Conservation (phyloP, 2,329 filamentous ascomycete genomes). For the Exophiala dermatitidis region DNA sequence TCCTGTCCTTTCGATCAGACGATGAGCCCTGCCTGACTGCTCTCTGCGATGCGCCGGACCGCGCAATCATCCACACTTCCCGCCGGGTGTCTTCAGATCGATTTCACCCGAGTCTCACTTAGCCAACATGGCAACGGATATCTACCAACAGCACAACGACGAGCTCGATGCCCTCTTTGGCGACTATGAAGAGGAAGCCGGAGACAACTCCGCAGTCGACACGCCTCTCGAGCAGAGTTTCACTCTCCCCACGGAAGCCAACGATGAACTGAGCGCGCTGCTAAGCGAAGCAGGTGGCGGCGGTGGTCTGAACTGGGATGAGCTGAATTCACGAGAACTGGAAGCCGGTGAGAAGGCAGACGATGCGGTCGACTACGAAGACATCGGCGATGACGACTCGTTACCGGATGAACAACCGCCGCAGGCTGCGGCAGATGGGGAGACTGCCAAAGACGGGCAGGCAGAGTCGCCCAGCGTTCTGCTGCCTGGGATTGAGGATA, state of each 20-base stretch:
- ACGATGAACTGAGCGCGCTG: conserved; percentile 27
- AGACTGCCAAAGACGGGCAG: conserved; percentile 13
- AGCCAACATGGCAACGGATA: conserved; percentile 16
- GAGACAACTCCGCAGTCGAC: conserved; percentile 2
- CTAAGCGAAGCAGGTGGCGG: conserved; percentile 31
- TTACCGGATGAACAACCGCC: conserved; percentile 58
- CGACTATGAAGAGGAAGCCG: conserved; percentile 13
- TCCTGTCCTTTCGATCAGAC: not conserved
- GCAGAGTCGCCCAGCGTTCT: conserved; percentile 13
- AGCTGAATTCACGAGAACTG: conserved; percentile 25
- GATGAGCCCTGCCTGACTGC: not conserved
- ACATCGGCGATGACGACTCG: conserved; percentile 86
- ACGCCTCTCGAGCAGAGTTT: conserved; percentile 19
- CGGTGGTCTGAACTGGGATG: conserved; percentile 22
- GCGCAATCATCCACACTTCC: conserved; percentile 1
- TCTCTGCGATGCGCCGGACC: conserved; percentile 9
- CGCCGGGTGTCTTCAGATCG: conserved; percentile 4
- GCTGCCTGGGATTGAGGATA: conserved; percentile 40
- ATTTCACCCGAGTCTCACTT: conserved; percentile 5
- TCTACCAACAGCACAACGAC: conserved; percentile 23
- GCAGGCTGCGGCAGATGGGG: conserved; percentile 10
- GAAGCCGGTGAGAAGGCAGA: conserved; percentile 70
- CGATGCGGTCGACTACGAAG: conserved; percentile 83
- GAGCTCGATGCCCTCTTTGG: conserved; percentile 25
- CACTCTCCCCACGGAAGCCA: conserved; percentile 12